Evolutionary conservation across 202 grass and related monocot genomes (phyloP).

Genomic region (Cymbopogon flexuosus): DNA sequence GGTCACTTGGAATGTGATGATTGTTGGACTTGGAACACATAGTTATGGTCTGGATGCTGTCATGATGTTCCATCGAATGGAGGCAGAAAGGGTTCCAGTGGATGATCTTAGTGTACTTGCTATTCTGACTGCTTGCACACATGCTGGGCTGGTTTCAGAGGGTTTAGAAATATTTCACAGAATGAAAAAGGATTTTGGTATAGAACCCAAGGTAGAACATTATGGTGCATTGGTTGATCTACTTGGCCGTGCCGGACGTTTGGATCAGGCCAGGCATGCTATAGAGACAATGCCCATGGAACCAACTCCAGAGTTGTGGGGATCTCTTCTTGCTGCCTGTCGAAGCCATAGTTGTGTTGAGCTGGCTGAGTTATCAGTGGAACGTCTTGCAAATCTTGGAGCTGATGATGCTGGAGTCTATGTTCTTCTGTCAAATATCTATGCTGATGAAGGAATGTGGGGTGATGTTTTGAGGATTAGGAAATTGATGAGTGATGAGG

Average conservation of each 20-base stretch:
- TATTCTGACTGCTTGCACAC: conserved; percentile 50
- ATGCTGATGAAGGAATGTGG: conserved; percentile 68
- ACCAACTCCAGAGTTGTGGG: conserved; percentile 58
- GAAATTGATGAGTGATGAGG: conserved; percentile 48
- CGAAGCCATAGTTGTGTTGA: conserved; percentile 54
- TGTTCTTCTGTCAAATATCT: conserved; percentile 73
- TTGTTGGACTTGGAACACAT: conserved; percentile 63
- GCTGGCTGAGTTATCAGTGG: conserved; percentile 53
- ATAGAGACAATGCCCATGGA: conserved; percentile 64
- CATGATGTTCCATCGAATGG: conserved; percentile 46
- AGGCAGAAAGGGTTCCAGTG: conserved; percentile 34
- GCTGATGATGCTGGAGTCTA: conserved; percentile 66
- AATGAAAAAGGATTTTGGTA: conserved; percentile 50
- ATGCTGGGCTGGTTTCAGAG: conserved; percentile 51
- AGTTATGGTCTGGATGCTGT: conserved; percentile 40
- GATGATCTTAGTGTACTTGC: conserved; percentile 60
- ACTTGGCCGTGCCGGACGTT: conserved; percentile 45
- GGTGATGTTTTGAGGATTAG: conserved; percentile 53
- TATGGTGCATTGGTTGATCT: conserved; percentile 75
- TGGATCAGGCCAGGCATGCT: conserved; percentile 50
- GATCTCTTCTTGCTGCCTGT: conserved; percentile 69
- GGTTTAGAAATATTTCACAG: conserved; percentile 56
- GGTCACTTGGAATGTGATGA: conserved; percentile 78
- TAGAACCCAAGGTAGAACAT: conserved; percentile 68
- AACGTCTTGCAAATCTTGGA: conserved; percentile 50